Conservation (phyloP, 495 filamentous ascomycete genomes). For the Aspergillus conjunctus region DNA sequence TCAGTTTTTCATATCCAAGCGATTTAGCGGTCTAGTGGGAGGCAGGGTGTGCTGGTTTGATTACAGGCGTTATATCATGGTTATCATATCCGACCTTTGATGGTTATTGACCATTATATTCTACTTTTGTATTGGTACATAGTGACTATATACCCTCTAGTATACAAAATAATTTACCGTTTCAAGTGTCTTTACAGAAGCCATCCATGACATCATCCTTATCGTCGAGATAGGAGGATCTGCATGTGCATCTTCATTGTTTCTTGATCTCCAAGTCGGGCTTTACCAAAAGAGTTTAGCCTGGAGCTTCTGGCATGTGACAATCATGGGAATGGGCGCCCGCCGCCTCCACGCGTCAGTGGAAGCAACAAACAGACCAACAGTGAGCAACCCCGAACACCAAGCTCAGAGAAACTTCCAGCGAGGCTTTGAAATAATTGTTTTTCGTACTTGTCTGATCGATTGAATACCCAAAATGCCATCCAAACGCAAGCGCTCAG, state of each 20-base stretch:
- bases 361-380: conserved; percentile 7
- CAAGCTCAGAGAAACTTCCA: neutral
- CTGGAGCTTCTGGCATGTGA: conserved; percentile 19
- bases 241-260: conserved; percentile 6
- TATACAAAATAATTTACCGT: conserved; percentile 13
- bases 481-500: conserved; percentile 41
- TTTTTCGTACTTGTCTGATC: neutral
- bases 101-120: neutral
- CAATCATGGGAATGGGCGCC: conserved; percentile 4
- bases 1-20: conserved; percentile 17
- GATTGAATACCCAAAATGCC: conserved; percentile 28
- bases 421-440: neutral
- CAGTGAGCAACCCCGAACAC: neutral
- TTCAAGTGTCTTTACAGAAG: neutral
- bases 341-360: conserved; percentile 6
- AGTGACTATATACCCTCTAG: neutral
- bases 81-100: conserved; percentile 15
- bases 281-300: conserved; percentile 19
- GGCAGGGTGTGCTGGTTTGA: conserved; percentile 13
- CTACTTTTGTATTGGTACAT: conserved; percentile 17
- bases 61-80: conserved; percentile 19
- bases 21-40: conserved; percentile 25
- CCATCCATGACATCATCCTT: conserved; percentile 17
- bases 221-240: neutral
- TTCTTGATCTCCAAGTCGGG: neutral